Conservation (phyloP, 1,284 basidiomycete genomes). For the Naganishia sp. region DNA sequence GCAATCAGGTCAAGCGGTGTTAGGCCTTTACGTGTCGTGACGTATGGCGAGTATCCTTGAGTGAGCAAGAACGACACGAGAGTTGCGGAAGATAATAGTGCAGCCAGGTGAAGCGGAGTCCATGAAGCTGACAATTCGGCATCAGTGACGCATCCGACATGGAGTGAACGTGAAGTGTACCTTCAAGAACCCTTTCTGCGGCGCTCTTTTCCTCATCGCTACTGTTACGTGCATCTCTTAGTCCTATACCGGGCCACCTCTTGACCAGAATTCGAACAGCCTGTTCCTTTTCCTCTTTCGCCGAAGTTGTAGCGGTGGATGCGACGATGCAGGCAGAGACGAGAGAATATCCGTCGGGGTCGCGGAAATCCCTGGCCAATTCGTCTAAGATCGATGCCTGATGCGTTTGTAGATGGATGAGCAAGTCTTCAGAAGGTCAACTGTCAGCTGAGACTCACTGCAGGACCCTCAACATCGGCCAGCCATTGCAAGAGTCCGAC, state of each 20-base stretch:
- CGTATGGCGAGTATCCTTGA: conserved; percentile 79
- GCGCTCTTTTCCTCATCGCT: not conserved
- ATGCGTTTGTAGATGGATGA: not conserved
- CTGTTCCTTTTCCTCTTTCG: conserved; percentile 75
- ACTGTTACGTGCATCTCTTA: conserved; percentile 55
- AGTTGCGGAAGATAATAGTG: conserved; percentile 82
- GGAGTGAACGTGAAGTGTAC: conserved; percentile 37
- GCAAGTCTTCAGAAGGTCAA: not conserved
- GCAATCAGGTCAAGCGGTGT: conserved; percentile 83
- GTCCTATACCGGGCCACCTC: conserved; percentile 69
- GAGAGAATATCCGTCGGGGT: conserved; percentile 29
- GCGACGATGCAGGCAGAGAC: conserved; percentile 31
- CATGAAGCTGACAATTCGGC: conserved; percentile 67
- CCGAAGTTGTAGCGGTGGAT: conserved; percentile 21
- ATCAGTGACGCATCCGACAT: too few relatives aligned
- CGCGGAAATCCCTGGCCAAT: conserved; percentile 35
- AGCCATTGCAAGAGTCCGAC: conserved; percentile 46
- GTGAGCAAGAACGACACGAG: conserved; percentile 89
- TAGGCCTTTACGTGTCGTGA: conserved; percentile 70
- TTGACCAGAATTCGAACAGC: conserved; percentile 75
- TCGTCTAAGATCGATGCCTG: conserved; percentile 44
- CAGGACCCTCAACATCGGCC: conserved; percentile 39
- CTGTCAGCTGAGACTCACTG: conserved; percentile 37
- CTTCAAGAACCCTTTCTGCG: conserved; percentile 29
- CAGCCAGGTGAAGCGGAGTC: conserved; percentile 94